Conservation (phyloP, 768 basidiomycete species). For the Boletus pseudo-olivaceus region DNA sequence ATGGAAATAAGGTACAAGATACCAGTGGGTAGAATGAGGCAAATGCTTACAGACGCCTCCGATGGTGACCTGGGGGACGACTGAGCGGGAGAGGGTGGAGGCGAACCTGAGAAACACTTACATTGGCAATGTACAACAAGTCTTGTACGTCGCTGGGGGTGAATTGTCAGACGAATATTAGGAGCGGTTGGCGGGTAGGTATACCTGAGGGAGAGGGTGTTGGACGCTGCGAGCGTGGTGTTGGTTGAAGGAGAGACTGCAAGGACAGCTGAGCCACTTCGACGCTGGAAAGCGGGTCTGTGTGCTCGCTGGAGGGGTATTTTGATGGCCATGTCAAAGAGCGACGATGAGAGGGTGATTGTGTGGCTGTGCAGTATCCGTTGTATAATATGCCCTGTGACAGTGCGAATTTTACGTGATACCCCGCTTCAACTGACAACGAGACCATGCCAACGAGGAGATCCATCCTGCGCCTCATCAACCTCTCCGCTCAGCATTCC, state of each 20-base stretch:
- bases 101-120: constrained; percentile 34
- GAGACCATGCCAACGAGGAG: constrained; percentile 48
- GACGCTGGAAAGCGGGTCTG: constrained; percentile 33
- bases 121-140: constrained; percentile 75
- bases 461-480: constrained; percentile 70
- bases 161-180: constrained; percentile 11
- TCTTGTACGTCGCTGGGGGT: constrained; percentile 63
- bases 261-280: constrained; percentile 32
- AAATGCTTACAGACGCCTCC: constrained; percentile 52
- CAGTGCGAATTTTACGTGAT: constrained; percentile 3
- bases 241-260: constrained; percentile 22
- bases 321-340: constrained; percentile 37
- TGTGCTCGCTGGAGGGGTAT: constrained; percentile 47
- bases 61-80: constrained; percentile 53
- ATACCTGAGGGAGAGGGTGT: constrained; percentile 24
- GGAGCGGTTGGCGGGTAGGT: background rate
- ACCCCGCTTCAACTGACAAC: too few species aligned
- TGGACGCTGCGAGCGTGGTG: constrained; percentile 1
- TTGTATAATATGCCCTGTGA: too few species aligned
- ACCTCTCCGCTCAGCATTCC: constrained; percentile 62
- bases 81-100: background rate
- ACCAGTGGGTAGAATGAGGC: background rate
- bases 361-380: constrained; percentile 15
- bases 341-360: background rate
- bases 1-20: background rate